These are phyloP conservation scores for Tulasnella sp. DNA, from an alignment of 768 basidiomycete species.

Conservation along the genomic window DNA sequence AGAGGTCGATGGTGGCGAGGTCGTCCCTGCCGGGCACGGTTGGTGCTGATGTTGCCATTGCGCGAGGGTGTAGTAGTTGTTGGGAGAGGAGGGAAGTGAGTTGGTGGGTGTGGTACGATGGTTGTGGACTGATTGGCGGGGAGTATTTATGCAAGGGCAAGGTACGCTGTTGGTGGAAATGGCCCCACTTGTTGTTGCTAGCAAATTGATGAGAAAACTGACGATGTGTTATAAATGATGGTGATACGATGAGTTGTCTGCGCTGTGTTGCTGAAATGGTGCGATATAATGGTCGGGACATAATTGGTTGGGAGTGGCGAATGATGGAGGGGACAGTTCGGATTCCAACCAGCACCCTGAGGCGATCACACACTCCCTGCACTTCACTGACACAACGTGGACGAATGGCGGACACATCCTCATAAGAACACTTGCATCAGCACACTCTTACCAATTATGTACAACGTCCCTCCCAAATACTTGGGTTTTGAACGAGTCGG, in stretches of 20 bases:
- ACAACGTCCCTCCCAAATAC: not conserved
- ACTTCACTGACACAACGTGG: not conserved
- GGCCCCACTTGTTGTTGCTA: not conserved
- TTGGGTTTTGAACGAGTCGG: not conserved
- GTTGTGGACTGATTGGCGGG: not conserved
- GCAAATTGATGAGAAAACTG: not conserved
- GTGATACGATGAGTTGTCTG: not conserved
- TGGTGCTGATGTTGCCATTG: no score
- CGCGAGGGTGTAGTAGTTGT: not conserved
- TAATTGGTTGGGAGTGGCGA: not conserved
- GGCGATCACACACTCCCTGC: not conserved
- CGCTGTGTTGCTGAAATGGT: not conserved
- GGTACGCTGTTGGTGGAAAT: not conserved
- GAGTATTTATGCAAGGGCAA: not conserved
- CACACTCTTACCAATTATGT: not conserved
- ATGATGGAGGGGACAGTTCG: not conserved
- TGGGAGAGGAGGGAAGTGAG: not conserved
- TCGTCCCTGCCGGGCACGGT: no score
- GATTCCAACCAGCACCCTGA: not conserved
- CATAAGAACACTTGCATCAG: not conserved
- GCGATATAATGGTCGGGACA: not conserved
- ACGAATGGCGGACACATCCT: not conserved
- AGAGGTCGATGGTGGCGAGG: constrained; percentile 72
- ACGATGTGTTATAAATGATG: not conserved
- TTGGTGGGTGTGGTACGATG: not conserved